A percentile compares a stretch with the other conserved stretches of the same genome.
Conservation (phyloP, 805 yeast species). For the Candida parachauliodes region DNA sequence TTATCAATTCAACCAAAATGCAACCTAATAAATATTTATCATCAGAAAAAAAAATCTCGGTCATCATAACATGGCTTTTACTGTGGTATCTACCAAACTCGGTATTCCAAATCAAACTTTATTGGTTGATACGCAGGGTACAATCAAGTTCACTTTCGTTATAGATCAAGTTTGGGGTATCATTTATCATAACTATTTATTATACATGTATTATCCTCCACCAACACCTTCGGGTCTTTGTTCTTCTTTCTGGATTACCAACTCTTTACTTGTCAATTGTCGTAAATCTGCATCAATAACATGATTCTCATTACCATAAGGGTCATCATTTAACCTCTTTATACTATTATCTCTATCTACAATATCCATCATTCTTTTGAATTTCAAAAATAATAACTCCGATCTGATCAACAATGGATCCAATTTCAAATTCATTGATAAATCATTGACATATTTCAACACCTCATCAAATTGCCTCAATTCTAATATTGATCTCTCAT, state of each 20-base stretch:
- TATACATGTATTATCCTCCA: no score
- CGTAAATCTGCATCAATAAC: constrained; percentile 52
- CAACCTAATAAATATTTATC: no score
- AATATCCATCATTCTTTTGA: constrained; percentile 73
- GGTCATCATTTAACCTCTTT: constrained; percentile 15
- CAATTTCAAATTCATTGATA: constrained; percentile 71
- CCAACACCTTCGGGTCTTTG: constrained; percentile 42
- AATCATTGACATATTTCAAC: constrained; percentile 86
- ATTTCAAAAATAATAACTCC: constrained; percentile 77
- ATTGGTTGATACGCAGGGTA: no score
- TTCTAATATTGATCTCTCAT: constrained; percentile 71
- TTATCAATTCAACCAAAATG: neutral
- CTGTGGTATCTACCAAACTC: no score
- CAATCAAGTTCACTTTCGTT: no score
- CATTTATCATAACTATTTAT: no score
- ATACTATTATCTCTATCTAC: constrained; percentile 54
- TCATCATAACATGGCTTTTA: no score
- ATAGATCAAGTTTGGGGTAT: no score
- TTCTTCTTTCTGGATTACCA: constrained; percentile 63
- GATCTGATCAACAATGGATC: constrained; percentile 78
- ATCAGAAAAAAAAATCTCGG: no score
- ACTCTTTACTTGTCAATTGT: constrained; percentile 52
- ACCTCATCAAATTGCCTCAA: constrained; percentile 84
- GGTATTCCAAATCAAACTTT: no score
- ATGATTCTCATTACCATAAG: constrained; percentile 22